These are phyloP conservation scores for Jackrogersella minutella DNA, from an alignment of 495 filamentous ascomycete genomes.

Conservation along the genomic window DNA sequence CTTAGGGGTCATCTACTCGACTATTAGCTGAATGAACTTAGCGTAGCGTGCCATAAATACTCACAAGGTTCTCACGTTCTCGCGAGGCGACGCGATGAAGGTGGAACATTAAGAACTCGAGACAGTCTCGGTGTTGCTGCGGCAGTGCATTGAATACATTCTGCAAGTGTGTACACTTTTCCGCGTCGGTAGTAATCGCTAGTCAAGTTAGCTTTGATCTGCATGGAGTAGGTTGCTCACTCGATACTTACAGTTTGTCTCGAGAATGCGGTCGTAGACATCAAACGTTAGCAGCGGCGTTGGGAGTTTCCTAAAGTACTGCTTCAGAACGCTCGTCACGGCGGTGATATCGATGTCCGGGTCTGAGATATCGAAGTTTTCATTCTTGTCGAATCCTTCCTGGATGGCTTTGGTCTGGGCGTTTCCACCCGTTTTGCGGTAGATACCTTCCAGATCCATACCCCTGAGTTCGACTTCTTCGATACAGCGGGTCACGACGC, in stretches of 20 bases:
- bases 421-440: conserved; percentile 93
- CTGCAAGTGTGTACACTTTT: conserved; percentile 72
- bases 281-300: conserved; percentile 91
- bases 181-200: conserved; percentile 63
- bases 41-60: conserved; percentile 26
- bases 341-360: conserved; percentile 94
- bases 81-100: conserved; percentile 85
- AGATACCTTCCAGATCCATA: conserved; percentile 98
- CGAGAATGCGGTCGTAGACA: conserved; percentile 87
- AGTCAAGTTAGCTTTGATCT: conserved; percentile 27
- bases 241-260: conserved; percentile 67
- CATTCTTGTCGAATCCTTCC: conserved; percentile 85
- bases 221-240: neutral
- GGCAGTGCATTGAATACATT: conserved; percentile 79
- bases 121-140: conserved; percentile 79
- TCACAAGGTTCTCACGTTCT: conserved; percentile 78
- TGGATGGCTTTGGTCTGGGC: conserved; percentile 86
- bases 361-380: conserved; percentile 90
- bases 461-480: conserved; percentile 96
- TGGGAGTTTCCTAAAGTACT: conserved; percentile 96
- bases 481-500: conserved; percentile 91
- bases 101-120: conserved; percentile 96
- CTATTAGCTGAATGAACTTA: conserved; percentile 29
- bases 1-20: conserved; percentile 79
- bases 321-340: conserved; percentile 94